Evolutionary conservation across 2,329 filamentous ascomycete species (phyloP), one percentile per base, ranked within the genome.

Genomic region (Ceratocystis huliohia): DNA sequence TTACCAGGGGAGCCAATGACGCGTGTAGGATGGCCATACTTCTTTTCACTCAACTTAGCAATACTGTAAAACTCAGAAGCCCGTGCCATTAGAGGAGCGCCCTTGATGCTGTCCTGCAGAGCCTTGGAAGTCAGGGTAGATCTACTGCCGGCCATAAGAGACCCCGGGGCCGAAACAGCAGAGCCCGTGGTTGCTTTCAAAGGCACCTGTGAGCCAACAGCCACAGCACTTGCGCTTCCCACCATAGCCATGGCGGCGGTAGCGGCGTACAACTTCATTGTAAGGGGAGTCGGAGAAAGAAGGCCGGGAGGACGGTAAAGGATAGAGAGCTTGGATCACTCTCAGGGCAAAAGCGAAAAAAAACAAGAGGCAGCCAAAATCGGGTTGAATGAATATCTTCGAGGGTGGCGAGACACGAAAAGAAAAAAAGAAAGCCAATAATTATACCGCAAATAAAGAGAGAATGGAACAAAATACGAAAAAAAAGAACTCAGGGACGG

Each of bases 11-110:
- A 87, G 37, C 87, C 86, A 69, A 89, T 88, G 25, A 89, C 86
- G 65, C 87, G 81, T 1, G 87, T 89, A 1, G 87, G 87, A 70
- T 86, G 86, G 68, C 82, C 82, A 72, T 84, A 88, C 69, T 88
- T 84, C 1, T 80, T 76, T 68, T 81, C 76, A 10, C 81, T 80
- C 64, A 80, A 76, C 73, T 85, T 78, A 0, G 87, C 86, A 66
- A 88, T 81, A 64, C 81, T 76, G 70, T 82, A 88, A 7, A 90
- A 80, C 50, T 82, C 74, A 70, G 85, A 77, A 3, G 87, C 83
- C 22, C 85, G 82, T 4, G 77, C 74, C 53, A 86, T 74, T 5
- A 90, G 81, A 28, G 80, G 82, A 20, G 82, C 75, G 50, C 75
- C 74, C 20, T 76, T 78, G 74, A 90, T 86, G 68, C 76, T 76